Evolutionary conservation across 257 asterid genomes (phyloP).

Genomic region (Plantago ovata): DNA sequence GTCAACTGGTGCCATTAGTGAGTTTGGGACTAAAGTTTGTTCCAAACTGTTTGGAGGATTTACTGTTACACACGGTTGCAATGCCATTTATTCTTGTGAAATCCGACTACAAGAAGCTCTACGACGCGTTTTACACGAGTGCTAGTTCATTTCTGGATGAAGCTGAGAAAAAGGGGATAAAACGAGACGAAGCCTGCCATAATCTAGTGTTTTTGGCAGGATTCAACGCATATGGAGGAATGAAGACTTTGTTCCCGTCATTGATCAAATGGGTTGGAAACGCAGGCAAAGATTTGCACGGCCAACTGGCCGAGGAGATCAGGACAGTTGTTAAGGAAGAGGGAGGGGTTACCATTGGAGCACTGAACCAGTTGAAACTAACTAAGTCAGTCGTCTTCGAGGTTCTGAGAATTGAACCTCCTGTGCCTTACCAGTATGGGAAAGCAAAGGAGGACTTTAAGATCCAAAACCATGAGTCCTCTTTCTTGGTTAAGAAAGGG

Average conservation of each 20-base stretch:
- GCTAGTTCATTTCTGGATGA: conserved; percentile 34
- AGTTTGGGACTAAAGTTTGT: conserved; percentile 37
- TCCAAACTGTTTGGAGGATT: conserved; percentile 55
- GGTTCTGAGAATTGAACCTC: conserved; percentile 57
- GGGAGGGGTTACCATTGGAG: conserved; percentile 35
- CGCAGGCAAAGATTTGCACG: conserved; percentile 56
- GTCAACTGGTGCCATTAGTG: conserved; percentile 58
- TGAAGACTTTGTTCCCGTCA: conserved; percentile 55
- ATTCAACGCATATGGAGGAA: conserved; percentile 87
- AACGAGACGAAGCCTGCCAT: conserved; percentile 76
- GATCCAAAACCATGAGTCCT: conserved; percentile 49
- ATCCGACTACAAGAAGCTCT: conserved; percentile 45
- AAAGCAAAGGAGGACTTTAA: conserved; percentile 50
- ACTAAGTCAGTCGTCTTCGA: conserved; percentile 69
- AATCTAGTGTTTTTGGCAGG: conserved; percentile 75
- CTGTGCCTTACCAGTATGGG: conserved; percentile 72
- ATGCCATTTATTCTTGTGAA: conserved; percentile 41
- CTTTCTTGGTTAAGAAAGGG: conserved; percentile 56
- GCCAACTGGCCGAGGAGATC: conserved; percentile 54
- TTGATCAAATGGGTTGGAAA: conserved; percentile 56
- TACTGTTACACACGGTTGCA: conserved; percentile 42
- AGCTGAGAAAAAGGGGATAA: conserved; percentile 44
- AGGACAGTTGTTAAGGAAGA: conserved; percentile 40
- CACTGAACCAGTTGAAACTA: conserved; percentile 43
- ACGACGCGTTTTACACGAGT: conserved; percentile 30